Conservation (phyloP, 2,329 filamentous ascomycete species). For the Ceratocystis papillata region DNA sequence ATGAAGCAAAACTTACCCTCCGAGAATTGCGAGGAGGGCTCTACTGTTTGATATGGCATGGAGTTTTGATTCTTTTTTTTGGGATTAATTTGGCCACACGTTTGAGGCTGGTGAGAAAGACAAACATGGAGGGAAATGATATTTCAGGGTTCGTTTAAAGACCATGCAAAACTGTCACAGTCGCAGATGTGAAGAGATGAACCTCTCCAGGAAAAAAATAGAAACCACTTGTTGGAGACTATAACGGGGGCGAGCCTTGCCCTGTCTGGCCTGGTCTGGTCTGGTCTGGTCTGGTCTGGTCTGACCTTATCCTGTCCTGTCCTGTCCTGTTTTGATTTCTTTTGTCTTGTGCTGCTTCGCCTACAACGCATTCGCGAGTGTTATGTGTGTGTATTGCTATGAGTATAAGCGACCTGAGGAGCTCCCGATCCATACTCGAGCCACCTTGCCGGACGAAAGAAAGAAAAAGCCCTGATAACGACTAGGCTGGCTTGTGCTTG, state of each 20-base stretch:
- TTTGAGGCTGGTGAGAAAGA: slow-evolving; percentile 1
- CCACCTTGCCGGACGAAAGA: background rate
- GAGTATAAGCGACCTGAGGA: too few relatives aligned
- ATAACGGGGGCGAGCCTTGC: background rate
- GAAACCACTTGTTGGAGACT: background rate
- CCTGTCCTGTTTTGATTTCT: too few relatives aligned
- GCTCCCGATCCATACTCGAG: too few relatives aligned
- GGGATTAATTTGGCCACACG: background rate
- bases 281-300: too few relatives aligned
- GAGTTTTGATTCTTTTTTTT: background rate
- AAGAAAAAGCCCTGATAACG: background rate
- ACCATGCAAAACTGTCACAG: slow-evolving; percentile 9
- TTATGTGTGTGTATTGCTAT: too few relatives aligned
- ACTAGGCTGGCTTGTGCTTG: slow-evolving; percentile 1
- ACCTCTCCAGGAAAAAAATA: background rate
- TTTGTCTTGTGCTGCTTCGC: too few relatives aligned
- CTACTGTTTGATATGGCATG: background rate
- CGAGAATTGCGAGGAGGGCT: background rate
- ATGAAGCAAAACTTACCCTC: background rate
- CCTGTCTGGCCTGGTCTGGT: too few relatives aligned
- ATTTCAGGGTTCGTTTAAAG: slow-evolving; percentile 8
- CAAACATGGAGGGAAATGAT: background rate
- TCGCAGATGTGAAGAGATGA: slow-evolving; percentile 12
- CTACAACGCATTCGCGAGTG: too few relatives aligned
- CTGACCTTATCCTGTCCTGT: too few relatives aligned